phyloP scores from a whole-genome alignment of 1,284 basidiomycete genomes.

The Tetrapyrgos nigripes region DNA sequence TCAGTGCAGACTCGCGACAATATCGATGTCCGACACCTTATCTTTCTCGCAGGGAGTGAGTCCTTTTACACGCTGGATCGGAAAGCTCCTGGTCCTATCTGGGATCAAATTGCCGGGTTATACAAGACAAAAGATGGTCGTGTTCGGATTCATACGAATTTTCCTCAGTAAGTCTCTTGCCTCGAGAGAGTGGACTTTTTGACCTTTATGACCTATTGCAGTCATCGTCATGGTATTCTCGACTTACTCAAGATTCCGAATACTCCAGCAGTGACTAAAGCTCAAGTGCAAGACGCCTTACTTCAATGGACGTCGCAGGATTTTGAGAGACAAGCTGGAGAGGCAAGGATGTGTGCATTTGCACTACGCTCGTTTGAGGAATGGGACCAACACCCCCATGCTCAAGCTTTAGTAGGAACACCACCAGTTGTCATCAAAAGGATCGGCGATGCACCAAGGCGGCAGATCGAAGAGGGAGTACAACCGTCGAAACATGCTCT shows the following conservation, averaged over 20 bases:
- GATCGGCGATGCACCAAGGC: slow-evolving; percentile 55
- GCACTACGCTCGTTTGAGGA: slow-evolving; percentile 56
- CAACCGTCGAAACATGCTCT: slow-evolving; percentile 41
- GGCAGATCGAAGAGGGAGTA: slow-evolving; percentile 21
- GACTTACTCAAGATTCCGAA: slow-evolving; percentile 44
- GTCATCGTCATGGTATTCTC: slow-evolving; percentile 60
- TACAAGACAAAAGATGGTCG: slow-evolving; percentile 59
- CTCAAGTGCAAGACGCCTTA: slow-evolving; percentile 49
- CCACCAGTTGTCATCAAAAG: slow-evolving; percentile 52
- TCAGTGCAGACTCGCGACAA: slow-evolving; percentile 37
- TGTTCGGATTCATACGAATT: slow-evolving; percentile 69
- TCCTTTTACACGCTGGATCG: slow-evolving; percentile 55
- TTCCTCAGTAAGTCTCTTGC: slow-evolving; percentile 56
- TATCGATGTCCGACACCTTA: neutral
- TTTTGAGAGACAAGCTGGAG: slow-evolving; percentile 57
- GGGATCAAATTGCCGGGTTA: slow-evolving; percentile 59
- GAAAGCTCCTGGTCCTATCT: slow-evolving; percentile 40
- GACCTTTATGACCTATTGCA: slow-evolving; percentile 24
- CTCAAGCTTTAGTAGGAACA: slow-evolving; percentile 41
- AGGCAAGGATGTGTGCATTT: slow-evolving; percentile 57
- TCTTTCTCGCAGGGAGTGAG: slow-evolving; percentile 51
- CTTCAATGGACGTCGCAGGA: slow-evolving; percentile 51
- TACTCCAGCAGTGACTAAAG: slow-evolving; percentile 33
- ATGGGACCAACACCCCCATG: slow-evolving; percentile 61
- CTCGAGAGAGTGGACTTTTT: neutral